These are phyloP conservation scores for Calonectria crousiana DNA, from an alignment of 2,329 filamentous ascomycete species.

Conservation along the genomic window DNA sequence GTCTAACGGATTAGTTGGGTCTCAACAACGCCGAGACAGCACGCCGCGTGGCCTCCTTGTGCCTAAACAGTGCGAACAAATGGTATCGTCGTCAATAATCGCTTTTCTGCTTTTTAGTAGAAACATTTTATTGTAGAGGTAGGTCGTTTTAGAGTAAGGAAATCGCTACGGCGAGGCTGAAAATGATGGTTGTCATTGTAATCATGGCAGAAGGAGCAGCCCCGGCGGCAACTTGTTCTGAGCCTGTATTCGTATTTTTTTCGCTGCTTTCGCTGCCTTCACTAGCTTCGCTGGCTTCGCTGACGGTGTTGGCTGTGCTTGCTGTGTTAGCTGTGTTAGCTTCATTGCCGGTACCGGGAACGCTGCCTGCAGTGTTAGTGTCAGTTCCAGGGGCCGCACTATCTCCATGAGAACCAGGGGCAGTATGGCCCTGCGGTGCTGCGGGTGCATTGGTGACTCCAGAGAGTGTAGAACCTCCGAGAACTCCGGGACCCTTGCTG, in stretches of 20 bases:
- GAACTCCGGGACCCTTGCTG: background rate
- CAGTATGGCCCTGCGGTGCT: background rate
- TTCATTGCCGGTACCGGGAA: too few relatives aligned
- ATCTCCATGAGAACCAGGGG: background rate
- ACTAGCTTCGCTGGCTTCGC: background rate
- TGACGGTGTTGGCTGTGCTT: too few relatives aligned
- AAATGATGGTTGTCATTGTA: background rate
- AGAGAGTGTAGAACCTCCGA: background rate
- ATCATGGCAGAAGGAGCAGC: background rate
- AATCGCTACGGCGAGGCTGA: background rate
- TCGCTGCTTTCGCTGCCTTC: background rate
- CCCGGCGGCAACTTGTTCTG: background rate
- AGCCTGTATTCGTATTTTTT: background rate
- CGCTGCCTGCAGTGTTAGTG: too few relatives aligned
- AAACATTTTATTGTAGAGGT: too few relatives aligned
- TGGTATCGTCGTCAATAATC: background rate
- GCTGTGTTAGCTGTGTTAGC: too few relatives aligned
- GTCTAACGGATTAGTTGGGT: background rate
- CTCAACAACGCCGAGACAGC: background rate
- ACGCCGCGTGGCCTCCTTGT: background rate
- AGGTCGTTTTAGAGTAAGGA: background rate
- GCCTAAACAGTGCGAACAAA: background rate
- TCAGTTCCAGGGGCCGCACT: background rate
- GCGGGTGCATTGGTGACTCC: background rate
- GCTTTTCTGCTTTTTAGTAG: background rate